Percentiles rank a stretch among this genome's conserved stretches.
Evolutionary conservation across 1,284 basidiomycete genomes (phyloP).

Genomic region (Pseudozyma tsukubaensis): DNA sequence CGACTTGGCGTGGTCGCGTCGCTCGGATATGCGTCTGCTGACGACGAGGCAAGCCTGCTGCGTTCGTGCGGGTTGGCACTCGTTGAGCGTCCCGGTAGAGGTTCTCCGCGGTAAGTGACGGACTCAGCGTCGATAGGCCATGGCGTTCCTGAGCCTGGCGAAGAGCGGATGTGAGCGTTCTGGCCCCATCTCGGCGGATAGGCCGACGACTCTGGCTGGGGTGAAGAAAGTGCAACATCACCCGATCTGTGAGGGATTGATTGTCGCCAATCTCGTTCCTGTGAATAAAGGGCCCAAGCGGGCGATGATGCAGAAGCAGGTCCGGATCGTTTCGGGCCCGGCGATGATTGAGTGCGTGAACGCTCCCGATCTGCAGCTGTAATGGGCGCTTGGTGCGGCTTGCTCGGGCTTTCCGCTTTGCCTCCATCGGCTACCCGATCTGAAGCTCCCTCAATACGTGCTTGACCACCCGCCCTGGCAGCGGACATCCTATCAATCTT

Average conservation of each 20-base stretch:
- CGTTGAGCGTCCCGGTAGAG: not conserved
- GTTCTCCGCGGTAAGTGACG: slow-evolving; percentile 6
- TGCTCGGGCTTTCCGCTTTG: not conserved
- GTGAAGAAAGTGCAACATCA: slow-evolving; percentile 1
- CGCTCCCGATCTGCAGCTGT: not conserved
- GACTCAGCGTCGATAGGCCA: slow-evolving; percentile 20
- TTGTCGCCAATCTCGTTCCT: slow-evolving; percentile 38
- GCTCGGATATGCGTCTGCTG: slow-evolving; percentile 19
- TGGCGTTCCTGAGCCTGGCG: slow-evolving; percentile 1
- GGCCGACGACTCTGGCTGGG: slow-evolving; percentile 7
- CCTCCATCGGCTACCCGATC: not conserved
- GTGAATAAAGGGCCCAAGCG: slow-evolving; percentile 29
- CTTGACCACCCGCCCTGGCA: slow-evolving; percentile 1
- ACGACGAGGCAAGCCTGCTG: slow-evolving; percentile 6
- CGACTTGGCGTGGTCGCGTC: slow-evolving; percentile 37
- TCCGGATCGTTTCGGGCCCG: slow-evolving; percentile 3
- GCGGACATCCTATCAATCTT: slow-evolving; percentile 41
- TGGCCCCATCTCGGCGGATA: slow-evolving; percentile 9
- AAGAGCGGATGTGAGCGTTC: slow-evolving; percentile 2
- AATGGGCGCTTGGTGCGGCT: not conserved
- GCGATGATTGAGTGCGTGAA: not conserved
- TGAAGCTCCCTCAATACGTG: not conserved
- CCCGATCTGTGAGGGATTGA: not conserved
- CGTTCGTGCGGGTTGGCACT: slow-evolving; percentile 5
- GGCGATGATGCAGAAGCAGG: slow-evolving; percentile 3